Evolutionary conservation across 345 rosid species (phyloP), one percentile per base, ranked within the genome.

Genomic region (Crucihimalaya himalaica): DNA sequence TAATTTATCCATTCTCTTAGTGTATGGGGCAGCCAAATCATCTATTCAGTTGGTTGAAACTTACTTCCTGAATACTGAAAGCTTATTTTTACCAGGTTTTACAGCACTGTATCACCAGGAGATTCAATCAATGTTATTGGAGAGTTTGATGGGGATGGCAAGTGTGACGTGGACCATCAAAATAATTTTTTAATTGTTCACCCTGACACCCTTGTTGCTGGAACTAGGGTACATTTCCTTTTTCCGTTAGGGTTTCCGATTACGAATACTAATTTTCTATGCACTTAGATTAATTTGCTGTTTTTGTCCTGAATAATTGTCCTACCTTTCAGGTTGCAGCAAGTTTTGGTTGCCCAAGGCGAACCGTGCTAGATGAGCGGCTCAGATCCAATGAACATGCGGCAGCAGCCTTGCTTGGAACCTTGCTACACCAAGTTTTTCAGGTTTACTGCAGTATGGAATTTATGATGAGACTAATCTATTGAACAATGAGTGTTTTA

Each of bases 281-380:
- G 60, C 31, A 37, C 46, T 37, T 48, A 40, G 14, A 37, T 71
- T 64, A 9, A 11, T 31, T 35, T 65, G 8, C 57, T 65, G 25
- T 63, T 72, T 65, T 71, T 31, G 50, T 50, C 66, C 40, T 66
- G 72, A 64, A 57, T 34, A 54, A 50, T 10, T 58, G 72, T 12
- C 19, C 8, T 40, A 45, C 61, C 76, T 70, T 81, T 68, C 75
- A 95, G 99, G 97, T 95, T 76, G 93, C 97, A 21, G 82, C 78
- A 64, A 95, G 99, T 85, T 95, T 90, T 64, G 77, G 74, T 79
- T 95, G 99, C 79, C 87, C 91, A 15, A 87, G 99, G 79, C 84
- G 97, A 76, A 82, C 88, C 31, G 89, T 95, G 73, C 86, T 95
- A 68, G 97, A 95, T 78, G 97, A 95, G 87, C 87, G 99, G 84